Base-by-base conservation (phyloP, 1,139 yeast genomes). In the Saccharomyces uvarum region DNA sequence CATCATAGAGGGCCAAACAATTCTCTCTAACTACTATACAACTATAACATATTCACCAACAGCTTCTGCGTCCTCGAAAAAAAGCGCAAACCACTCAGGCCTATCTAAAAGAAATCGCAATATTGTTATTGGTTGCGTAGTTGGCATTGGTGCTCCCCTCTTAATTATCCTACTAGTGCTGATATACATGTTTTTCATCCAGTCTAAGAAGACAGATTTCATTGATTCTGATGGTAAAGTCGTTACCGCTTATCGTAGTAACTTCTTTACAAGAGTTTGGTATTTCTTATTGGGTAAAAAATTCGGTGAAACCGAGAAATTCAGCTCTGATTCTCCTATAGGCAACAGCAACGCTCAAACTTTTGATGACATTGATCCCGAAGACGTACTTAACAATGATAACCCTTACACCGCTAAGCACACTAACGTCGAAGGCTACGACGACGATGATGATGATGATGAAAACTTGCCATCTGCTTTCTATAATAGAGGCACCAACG, bases 41-140 rank as follows among this genome's bases (percentile, higher is more conserved):
- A 71, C 73, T 4, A 54, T 63, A 0, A 66, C 71, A 1, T 52
- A 53, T 26, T 56, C 63, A 1, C 56, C 67, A 6, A 53, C 61
- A 1, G 55, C 60, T 2, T 56, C 64, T 1, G 51, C 68, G 0
- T 29, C 57, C 13, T 48, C 33, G 8, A 51, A 50, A 4, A 26
- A 42, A 14, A 14, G 51, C 16, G 27, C 53, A 2, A 49, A 58
- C 9, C 51, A 65, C 7, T 38, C 44, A 38, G 79, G 79, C 0
- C 63, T 78, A 4, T 71, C 78, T 1, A 63, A 65, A 14, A 74
- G 76, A 50, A 69, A 75, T 54, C 73, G 73, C 53, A 72, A 73
- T 54, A 72, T 79, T 31, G 75, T 77, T 13, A 74, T 78, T 49
- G 83, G 83, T 42, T 76, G 77, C 49, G 77, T 74, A 27, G 77